Percentiles rank a stretch among this genome's conserved stretches.
Conservation (phyloP, 345 rosid species). For the Melaleuca alternifolia region DNA sequence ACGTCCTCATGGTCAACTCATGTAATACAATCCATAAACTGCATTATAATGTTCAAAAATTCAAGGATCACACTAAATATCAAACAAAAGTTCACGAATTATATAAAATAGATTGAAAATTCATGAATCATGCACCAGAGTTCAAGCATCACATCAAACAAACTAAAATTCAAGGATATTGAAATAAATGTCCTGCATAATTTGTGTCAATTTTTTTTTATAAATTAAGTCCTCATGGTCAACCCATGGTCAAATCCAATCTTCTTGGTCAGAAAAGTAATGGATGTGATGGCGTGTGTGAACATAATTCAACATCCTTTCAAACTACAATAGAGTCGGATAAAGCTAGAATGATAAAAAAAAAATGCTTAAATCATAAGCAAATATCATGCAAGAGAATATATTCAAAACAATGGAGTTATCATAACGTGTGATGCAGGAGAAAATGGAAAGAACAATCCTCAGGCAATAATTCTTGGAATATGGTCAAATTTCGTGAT, state of each 20-base stretch:
- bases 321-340: background rate
- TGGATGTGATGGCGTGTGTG: background rate
- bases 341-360: background rate
- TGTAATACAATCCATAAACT: too few species aligned
- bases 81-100: too few species aligned
- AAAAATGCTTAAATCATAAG: background rate
- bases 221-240: background rate
- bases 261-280: background rate
- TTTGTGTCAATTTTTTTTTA: too few species aligned
- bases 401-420: background rate
- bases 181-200: too few species aligned
- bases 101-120: too few species aligned
- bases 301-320: background rate
- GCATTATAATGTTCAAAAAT: rapidly evolving
- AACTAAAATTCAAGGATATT: too few species aligned
- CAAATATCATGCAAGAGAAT: background rate
- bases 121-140: too few species aligned
- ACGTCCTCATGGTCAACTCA: too few species aligned
- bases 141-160: too few species aligned
- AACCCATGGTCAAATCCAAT: background rate
- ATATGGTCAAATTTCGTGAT: background rate
- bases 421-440: background rate
- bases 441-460: background rate
- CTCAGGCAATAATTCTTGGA: background rate
- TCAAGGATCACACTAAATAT: rapidly evolving